phyloP scores from a whole-genome alignment of 768 basidiomycete species.

The Trametes elegans region DNA sequence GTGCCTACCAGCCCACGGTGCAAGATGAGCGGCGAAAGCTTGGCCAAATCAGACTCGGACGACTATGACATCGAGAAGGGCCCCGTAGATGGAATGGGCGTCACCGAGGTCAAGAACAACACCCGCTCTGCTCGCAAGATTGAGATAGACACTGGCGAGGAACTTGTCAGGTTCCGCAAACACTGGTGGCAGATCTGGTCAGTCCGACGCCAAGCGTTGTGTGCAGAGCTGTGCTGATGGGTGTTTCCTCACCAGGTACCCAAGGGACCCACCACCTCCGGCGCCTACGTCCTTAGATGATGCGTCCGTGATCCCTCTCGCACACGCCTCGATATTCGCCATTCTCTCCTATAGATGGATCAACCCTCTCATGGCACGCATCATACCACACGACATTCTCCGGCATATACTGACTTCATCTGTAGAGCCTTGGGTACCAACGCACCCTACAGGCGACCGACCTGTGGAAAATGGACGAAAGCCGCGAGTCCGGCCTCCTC shows the following conservation, averaged over 20 bases:
- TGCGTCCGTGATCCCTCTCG: conserved; percentile 59
- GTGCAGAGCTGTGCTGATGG: neutral
- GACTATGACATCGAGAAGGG: conserved; percentile 15
- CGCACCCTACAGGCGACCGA: conserved; percentile 73
- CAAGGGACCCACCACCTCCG: conserved; percentile 55
- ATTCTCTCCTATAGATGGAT: conserved; percentile 68
- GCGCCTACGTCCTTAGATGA: conserved; percentile 55
- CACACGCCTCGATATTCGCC: conserved; percentile 54
- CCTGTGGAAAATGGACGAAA: conserved; percentile 62
- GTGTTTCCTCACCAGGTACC: conserved; percentile 50
- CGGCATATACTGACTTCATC: neutral
- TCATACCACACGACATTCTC: neutral
- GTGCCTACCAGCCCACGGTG: no score
- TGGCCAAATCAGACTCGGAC: conserved; percentile 8
- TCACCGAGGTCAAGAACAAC: neutral
- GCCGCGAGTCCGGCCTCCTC: conserved; percentile 48
- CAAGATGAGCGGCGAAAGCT: conserved; percentile 8
- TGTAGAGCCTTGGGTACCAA: conserved; percentile 61
- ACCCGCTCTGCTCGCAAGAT: conserved; percentile 11
- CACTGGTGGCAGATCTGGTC: conserved; percentile 60
- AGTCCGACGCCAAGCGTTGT: neutral
- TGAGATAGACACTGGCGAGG: conserved; percentile 30
- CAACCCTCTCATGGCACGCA: conserved; percentile 51
- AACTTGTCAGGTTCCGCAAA: conserved; percentile 39
- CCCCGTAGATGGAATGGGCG: conserved; percentile 1